These are phyloP conservation scores for Hevea brasiliensis DNA, from an alignment of 345 rosid genomes.

Conservation along the genomic window DNA sequence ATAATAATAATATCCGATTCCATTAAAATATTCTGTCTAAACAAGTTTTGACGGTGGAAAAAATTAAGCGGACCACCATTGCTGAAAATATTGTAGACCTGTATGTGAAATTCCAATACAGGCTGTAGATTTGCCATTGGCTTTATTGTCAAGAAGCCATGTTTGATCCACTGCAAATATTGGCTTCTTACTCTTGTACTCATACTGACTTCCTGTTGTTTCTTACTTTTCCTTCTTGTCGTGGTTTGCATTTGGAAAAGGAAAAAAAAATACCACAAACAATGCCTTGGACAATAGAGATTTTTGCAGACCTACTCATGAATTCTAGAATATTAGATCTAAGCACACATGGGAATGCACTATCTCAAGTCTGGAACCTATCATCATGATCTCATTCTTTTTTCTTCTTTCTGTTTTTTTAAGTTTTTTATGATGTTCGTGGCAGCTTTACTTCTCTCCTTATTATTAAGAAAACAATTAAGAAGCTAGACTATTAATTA, in stretches of 20 bases:
- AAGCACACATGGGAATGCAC: conserved; percentile 19
- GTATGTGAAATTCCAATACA: conserved; percentile 2
- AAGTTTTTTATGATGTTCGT: neutral
- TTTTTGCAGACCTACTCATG: neutral
- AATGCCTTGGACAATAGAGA: neutral
- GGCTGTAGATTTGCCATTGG: conserved; percentile 7
- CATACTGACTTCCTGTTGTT: conserved; percentile 1
- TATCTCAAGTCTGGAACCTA: neutral
- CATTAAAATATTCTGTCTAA: too few relatives aligned
- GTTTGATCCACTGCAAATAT: neutral
- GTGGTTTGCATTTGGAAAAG: neutral
- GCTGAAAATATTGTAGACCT: too few relatives aligned
- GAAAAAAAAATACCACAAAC: neutral
- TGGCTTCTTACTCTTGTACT: conserved; percentile 10
- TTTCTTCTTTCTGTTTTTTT: neutral
- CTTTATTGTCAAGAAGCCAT: conserved; percentile 12
- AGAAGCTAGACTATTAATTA: neutral
- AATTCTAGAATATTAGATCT: neutral
- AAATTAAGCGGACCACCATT: too few relatives aligned
- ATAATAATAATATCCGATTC: too few relatives aligned
- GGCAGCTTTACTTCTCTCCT: conserved; percentile 24
- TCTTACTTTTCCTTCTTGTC: neutral
- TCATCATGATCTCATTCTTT: neutral
- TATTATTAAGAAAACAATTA: neutral
- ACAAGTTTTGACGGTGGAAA: too few relatives aligned